Conservation (phyloP, 768 basidiomycete genomes). For the Pseudohyphozyma bogoriensis region DNA sequence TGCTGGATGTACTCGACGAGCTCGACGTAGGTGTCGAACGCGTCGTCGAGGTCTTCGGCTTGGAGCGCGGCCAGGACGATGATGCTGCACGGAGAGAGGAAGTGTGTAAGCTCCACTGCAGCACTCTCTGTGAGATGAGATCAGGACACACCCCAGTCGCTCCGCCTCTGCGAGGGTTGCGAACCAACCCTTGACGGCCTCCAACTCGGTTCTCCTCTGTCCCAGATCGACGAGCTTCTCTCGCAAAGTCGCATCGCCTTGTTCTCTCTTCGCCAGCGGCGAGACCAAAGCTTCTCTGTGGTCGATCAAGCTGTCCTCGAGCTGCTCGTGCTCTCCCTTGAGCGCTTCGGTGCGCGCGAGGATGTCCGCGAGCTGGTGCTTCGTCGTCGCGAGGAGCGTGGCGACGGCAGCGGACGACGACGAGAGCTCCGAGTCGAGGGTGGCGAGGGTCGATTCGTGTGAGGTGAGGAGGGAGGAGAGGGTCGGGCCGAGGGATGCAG, state of each 20-base stretch:
- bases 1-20: slow-evolving; percentile 40
- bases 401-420: not conserved
- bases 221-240: slow-evolving; percentile 76
- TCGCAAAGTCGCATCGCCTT: slow-evolving; percentile 48
- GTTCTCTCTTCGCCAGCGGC: not conserved
- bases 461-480: not conserved
- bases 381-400: not conserved
- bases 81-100: slow-evolving; percentile 8
- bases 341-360: not conserved
- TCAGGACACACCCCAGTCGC: slow-evolving; percentile 52
- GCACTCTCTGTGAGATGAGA: too few species aligned
- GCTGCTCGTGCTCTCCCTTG: not conserved
- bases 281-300: slow-evolving; percentile 18
- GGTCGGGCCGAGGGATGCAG: not conserved
- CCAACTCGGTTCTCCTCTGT: slow-evolving; percentile 61
- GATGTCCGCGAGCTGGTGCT: not conserved
- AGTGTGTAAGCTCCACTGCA: not conserved
- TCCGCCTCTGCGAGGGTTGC: slow-evolving; percentile 61
- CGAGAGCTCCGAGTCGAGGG: not conserved
- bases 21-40: slow-evolving; percentile 25
- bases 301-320: slow-evolving; percentile 17
- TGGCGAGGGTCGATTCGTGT: not conserved
- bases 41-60: slow-evolving; percentile 7
- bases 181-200: slow-evolving; percentile 65
- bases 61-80: slow-evolving; percentile 19